Evolutionary conservation across 2,329 filamentous ascomycete genomes (phyloP).

Genomic region (Trichothecium roseum): DNA sequence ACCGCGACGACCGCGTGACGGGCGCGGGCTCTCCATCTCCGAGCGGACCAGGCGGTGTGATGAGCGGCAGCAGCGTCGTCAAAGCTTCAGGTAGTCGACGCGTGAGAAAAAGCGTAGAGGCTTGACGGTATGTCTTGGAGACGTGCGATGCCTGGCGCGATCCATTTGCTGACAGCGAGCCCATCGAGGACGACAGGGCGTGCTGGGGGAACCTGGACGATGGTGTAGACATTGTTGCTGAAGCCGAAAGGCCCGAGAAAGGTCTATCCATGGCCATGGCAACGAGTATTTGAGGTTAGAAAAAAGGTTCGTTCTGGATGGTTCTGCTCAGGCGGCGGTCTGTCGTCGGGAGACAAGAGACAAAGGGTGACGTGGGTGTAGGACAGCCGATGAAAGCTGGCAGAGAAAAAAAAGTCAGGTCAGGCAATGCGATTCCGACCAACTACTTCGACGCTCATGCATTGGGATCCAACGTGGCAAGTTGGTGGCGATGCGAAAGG

Average conservation of each 20-base stretch:
- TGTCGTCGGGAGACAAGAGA: background rate
- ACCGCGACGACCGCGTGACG: constrained; percentile 68
- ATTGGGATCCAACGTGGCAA: too few relatives aligned
- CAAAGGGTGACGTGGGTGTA: background rate
- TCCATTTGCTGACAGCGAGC: constrained; percentile 52
- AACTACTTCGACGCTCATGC: too few relatives aligned
- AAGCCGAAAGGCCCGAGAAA: background rate
- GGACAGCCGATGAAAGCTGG: background rate
- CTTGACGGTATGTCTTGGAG: constrained; percentile 88
- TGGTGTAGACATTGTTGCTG: background rate
- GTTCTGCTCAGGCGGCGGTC: too few relatives aligned
- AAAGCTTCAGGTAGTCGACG: constrained; percentile 85
- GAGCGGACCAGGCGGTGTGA: constrained; percentile 45
- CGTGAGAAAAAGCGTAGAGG: constrained; percentile 88
- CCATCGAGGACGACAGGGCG: constrained; percentile 54
- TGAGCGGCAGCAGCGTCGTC: constrained; percentile 72
- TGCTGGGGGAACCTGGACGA: constrained; percentile 32
- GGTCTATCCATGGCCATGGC: background rate
- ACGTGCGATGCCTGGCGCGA: constrained; percentile 61
- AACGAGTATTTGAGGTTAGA: too few relatives aligned
- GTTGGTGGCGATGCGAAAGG: too few relatives aligned
- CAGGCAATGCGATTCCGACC: too few relatives aligned
- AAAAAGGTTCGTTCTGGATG: too few relatives aligned
- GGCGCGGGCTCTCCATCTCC: constrained; percentile 53
- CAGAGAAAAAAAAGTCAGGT: too few relatives aligned